Evolutionary conservation across 768 basidiomycete genomes (phyloP).

Genomic region (Myochromella boudieri): DNA sequence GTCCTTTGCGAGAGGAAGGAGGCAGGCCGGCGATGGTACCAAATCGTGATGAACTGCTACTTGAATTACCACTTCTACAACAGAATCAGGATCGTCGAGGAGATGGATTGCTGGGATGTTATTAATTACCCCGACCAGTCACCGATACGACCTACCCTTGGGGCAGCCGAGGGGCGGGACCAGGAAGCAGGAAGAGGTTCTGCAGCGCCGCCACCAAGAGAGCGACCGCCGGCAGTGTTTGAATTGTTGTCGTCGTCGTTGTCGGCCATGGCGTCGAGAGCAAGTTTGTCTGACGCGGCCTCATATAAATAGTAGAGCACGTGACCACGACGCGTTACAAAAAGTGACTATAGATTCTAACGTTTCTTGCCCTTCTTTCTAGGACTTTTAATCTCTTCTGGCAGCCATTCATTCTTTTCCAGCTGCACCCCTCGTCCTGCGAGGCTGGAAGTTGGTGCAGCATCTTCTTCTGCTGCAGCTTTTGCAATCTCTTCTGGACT

Average conservation of each 20-base stretch:
- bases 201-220: constrained; percentile 45
- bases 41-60: constrained; percentile 23
- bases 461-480: constrained; percentile 41
- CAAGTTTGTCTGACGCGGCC: too few relatives aligned
- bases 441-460: constrained; percentile 5
- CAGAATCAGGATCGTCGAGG: background rate
- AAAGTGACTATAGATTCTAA: too few relatives aligned
- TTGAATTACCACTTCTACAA: constrained; percentile 5
- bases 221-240: constrained; percentile 35
- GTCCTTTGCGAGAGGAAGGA: constrained; percentile 14
- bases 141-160: constrained; percentile 54
- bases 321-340: too few relatives aligned
- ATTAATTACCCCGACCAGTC: constrained; percentile 40
- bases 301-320: too few relatives aligned
- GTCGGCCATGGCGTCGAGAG: constrained; percentile 37
- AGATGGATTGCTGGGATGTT: background rate
- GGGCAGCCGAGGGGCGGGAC: constrained; percentile 35
- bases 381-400: too few relatives aligned
- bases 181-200: constrained; percentile 51
- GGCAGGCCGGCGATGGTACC: constrained; percentile 28
- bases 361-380: too few relatives aligned
- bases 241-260: constrained; percentile 26
- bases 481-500: constrained; percentile 51
- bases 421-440: constrained; percentile 14
- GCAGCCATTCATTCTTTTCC: constrained; percentile 48